Evolutionary conservation across 1,139 yeast genomes (phyloP), one percentile per base, ranked within the genome.

Genomic region (Debaryomycetaceae sp.): DNA sequence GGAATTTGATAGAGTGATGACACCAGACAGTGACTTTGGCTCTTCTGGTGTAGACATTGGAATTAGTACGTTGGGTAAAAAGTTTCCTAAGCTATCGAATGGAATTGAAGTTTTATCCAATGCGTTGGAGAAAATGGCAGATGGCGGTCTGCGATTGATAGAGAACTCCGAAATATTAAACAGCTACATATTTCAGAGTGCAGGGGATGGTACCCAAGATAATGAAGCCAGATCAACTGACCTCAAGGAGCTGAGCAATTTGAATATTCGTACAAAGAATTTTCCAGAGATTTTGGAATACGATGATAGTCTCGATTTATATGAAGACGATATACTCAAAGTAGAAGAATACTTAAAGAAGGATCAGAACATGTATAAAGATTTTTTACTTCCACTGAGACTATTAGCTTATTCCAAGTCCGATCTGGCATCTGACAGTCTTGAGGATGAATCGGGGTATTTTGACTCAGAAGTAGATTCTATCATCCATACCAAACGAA

Each of bases 101-200:
- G 70, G 70, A 0, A 56, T 66, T 15, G 65, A 61, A 36, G 50
- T 52, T 26, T 41, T 66, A 19, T 55, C 65, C 1, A 49, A 56
- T 39, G 65, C 66, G 1, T 45, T 66, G 24, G 67, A 60, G 30
- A 56, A 52, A 33, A 53, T 63, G 6, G 54, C 60, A 4, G 59
- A 56, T 30, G 67, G 67, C 2, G 54, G 52, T 5, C 58, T 57
- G 33, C 59, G 49, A 31, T 58, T 58, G 30, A 41, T 63, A 13
- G 61, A 61, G 31, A 60, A 59, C 38, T 61, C 65, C 0, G 67
- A 54, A 33, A 51, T 65, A 9, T 60, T 64, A 44, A 60, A 54
- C 41, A 51, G 51, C 33, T 65, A 57, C 36, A 45, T 63, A 5
- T 44, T 48, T n/a, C 41, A 22, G 11, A 22, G 26, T 3, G 26